These are phyloP conservation scores for Pseudofabraea citricarpa DNA, from an alignment of 2,329 filamentous ascomycete species.

Conservation along the genomic window DNA sequence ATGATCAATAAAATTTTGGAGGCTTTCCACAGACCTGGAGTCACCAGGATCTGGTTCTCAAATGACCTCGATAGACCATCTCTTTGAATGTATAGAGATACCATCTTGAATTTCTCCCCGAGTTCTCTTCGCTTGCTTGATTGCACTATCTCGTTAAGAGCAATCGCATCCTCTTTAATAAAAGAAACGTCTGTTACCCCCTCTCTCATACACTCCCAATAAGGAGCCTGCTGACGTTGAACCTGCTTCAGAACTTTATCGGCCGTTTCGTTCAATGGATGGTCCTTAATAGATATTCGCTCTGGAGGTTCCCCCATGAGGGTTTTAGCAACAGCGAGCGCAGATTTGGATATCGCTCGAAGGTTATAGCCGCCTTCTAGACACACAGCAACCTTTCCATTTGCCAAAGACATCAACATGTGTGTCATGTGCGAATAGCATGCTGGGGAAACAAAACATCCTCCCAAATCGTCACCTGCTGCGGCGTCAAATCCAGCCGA, in stretches of 20 bases:
- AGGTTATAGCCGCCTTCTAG: conserved; percentile 96
- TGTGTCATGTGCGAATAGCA: conserved; percentile 99
- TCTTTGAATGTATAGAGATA: conserved; percentile 73
- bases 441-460: conserved; percentile 83
- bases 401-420: conserved; percentile 93
- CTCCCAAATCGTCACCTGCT: conserved; percentile 85
- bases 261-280: conserved; percentile 53
- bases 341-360: conserved; percentile 85
- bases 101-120: conserved; percentile 70
- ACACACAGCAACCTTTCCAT: conserved; percentile 86
- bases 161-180: conserved; percentile 63
- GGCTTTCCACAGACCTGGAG: conserved; percentile 61
- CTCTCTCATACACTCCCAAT: conserved; percentile 86
- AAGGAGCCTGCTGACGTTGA: conserved; percentile 58
- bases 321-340: conserved; percentile 83
- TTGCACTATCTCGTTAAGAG: too few species aligned
- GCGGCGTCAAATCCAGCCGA: conserved; percentile 96
- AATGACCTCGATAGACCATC: conserved; percentile 70
- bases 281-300: conserved; percentile 42
- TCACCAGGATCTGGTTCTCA: conserved; percentile 81
- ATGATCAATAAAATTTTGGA: conserved; percentile 77
- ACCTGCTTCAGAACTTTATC: conserved; percentile 52
- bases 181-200: conserved; percentile 52
- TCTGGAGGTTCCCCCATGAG: conserved; percentile 92
- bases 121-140: conserved; percentile 69